A percentile compares a stretch with the other conserved stretches of the same genome.
Conservation (phyloP, 495 filamentous ascomycete genomes). For the Trichoderma virens region DNA sequence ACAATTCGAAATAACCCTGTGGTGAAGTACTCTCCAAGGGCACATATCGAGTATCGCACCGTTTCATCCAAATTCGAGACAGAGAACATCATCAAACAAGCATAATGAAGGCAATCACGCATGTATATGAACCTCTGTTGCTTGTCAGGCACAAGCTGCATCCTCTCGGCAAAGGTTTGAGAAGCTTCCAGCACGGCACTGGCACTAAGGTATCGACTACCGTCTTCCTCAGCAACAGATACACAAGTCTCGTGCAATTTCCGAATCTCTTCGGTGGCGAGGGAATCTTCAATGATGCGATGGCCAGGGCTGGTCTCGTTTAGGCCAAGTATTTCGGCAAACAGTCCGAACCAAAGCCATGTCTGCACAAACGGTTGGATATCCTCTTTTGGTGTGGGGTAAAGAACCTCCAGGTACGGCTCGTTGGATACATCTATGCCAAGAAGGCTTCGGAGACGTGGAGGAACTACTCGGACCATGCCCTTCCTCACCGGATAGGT, state of each 20-base stretch:
- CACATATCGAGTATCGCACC: background rate
- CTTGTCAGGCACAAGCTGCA: background rate
- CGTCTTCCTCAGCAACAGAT: background rate
- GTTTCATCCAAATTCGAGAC: background rate
- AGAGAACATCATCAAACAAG: background rate
- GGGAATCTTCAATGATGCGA: background rate
- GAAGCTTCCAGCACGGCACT: background rate
- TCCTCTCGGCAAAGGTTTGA: background rate
- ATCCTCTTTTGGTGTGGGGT: background rate
- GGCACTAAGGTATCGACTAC: background rate
- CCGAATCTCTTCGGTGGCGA: background rate
- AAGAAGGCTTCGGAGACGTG: background rate
- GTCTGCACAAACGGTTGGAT: background rate
- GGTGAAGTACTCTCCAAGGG: background rate
- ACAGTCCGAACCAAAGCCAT: background rate
- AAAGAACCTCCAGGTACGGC: background rate
- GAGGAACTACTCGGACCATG: background rate
- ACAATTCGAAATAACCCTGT: background rate
- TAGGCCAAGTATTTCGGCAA: background rate
- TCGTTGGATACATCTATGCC: background rate
- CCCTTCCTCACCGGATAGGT: background rate
- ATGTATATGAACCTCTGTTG: conserved; percentile 1
- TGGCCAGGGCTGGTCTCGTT: background rate
- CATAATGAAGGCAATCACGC: background rate
- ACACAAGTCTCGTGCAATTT: background rate